phyloP scores from a whole-genome alignment of 192 early-diverging fungal species.

The Martensiomyces pterosporus region DNA sequence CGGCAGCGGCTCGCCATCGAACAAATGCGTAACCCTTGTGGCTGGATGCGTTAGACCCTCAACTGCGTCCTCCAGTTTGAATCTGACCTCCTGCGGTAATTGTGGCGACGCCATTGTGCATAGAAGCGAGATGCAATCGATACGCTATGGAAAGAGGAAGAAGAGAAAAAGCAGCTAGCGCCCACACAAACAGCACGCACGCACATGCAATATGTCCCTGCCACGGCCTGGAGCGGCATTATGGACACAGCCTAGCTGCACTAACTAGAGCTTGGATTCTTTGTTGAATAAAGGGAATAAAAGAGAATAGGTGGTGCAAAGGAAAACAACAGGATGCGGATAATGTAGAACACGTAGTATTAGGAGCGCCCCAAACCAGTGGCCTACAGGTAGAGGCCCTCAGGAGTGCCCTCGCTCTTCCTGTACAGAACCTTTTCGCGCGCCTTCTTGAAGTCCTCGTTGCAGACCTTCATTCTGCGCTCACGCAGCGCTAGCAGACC shows the following conservation, averaged over 20 bases:
- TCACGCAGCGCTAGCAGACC: constrained; percentile 95
- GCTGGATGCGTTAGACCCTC: constrained; percentile 32
- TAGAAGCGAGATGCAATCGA: no score
- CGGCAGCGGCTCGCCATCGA: constrained; percentile 39
- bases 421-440: constrained; percentile 98
- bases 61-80: constrained; percentile 25
- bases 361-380: neutral
- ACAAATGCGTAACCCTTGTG: constrained; percentile 17
- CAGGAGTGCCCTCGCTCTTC: constrained; percentile 98
- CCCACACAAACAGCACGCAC: no score
- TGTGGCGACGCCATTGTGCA: no score
- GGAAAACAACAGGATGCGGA: no score
- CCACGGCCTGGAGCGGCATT: no score
- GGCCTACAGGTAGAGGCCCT: constrained; percentile 82
- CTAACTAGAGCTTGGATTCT: neutral
- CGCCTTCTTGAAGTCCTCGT: constrained; percentile 95
- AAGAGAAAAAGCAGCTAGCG: no score
- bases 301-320: neutral
- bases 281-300: neutral
- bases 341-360: neutral
- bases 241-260: constrained; percentile 2
- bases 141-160: neutral
- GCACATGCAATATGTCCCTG: no score
- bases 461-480: constrained; percentile 97
- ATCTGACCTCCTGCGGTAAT: constrained; percentile 13